Evolutionary conservation across 1,284 basidiomycete species (phyloP).

Genomic region (Nidula niveotomentosa): DNA sequence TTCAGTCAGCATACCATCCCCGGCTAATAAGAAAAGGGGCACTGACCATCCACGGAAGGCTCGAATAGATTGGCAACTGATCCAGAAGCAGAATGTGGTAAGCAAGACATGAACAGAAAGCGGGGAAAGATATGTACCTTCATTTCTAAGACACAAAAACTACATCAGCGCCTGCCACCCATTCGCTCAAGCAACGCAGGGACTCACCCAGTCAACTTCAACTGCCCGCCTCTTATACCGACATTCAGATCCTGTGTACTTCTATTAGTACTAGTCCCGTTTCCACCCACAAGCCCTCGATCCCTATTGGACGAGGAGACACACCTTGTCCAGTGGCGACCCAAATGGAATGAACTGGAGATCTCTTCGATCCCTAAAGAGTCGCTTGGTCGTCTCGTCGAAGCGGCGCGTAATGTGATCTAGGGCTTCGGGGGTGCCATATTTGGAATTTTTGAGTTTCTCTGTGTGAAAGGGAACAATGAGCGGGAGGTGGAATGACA

Average conservation of each 20-base stretch:
- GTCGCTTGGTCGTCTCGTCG: conserved; percentile 77
- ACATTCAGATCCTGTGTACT: conserved; percentile 43
- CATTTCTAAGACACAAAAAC: conserved; percentile 12
- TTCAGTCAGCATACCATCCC: neutral
- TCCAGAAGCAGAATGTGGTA: no score
- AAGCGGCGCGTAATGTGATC: conserved; percentile 75
- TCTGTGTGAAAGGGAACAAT: conserved; percentile 32
- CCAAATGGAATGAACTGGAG: conserved; percentile 73
- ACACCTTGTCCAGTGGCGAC: conserved; percentile 67
- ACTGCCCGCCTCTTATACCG: conserved; percentile 68
- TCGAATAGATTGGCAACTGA: conserved; percentile 70
- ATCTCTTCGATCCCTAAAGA: conserved; percentile 68
- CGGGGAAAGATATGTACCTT: neutral
- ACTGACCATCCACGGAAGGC: conserved; percentile 62
- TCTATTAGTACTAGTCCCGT: no score
- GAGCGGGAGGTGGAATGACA: neutral
- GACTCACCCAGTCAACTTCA: conserved; percentile 67
- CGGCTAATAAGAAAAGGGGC: neutral
- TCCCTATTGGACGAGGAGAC: neutral
- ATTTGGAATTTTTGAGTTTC: conserved; percentile 69
- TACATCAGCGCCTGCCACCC: neutral
- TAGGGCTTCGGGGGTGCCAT: conserved; percentile 63
- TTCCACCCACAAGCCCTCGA: no score
- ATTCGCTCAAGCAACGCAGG: neutral
- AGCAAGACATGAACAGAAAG: no score